Percentiles rank a stretch among this genome's conserved stretches.
phyloP scores from a whole-genome alignment of 176 grass and related monocot genomes.

The Carex cristatella region DNA sequence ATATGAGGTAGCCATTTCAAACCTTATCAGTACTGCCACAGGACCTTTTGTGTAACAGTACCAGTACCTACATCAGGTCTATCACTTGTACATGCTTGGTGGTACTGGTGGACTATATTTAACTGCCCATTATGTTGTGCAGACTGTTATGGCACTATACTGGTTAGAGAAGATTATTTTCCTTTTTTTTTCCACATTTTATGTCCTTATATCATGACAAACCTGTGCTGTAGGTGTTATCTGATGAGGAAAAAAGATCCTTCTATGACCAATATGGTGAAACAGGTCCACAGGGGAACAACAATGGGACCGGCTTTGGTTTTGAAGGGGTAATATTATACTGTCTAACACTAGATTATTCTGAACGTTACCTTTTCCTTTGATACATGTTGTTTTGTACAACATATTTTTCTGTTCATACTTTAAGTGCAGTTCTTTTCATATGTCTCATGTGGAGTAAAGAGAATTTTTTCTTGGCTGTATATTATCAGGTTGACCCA shows the following conservation, averaged over 20 bases:
- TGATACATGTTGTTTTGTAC: background rate
- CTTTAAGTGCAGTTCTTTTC: background rate
- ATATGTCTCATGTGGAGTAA: background rate
- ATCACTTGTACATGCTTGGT: background rate
- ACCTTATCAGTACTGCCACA: background rate
- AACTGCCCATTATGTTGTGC: background rate
- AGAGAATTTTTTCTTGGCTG: constrained; percentile 7
- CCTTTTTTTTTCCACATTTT: constrained; percentile 7
- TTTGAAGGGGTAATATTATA: constrained; percentile 46
- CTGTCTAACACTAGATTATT: constrained; percentile 9
- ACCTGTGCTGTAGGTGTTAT: constrained; percentile 55
- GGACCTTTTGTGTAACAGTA: background rate
- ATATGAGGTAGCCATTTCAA: constrained; percentile 68
- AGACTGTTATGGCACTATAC: background rate
- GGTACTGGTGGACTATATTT: background rate
- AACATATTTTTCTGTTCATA: background rate
- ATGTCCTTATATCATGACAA: constrained; percentile 7
- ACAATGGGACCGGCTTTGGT: constrained; percentile 34
- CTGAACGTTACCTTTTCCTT: background rate
- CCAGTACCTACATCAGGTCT: constrained; percentile 12
- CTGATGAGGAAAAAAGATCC: constrained; percentile 81
- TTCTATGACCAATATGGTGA: constrained; percentile 77
- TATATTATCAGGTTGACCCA: constrained; percentile 61
- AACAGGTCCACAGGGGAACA: constrained; percentile 38
- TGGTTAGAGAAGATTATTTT: background rate